Evolutionary conservation across 1,284 basidiomycete species (phyloP).

Genomic region (Fistulina hepatica): DNA sequence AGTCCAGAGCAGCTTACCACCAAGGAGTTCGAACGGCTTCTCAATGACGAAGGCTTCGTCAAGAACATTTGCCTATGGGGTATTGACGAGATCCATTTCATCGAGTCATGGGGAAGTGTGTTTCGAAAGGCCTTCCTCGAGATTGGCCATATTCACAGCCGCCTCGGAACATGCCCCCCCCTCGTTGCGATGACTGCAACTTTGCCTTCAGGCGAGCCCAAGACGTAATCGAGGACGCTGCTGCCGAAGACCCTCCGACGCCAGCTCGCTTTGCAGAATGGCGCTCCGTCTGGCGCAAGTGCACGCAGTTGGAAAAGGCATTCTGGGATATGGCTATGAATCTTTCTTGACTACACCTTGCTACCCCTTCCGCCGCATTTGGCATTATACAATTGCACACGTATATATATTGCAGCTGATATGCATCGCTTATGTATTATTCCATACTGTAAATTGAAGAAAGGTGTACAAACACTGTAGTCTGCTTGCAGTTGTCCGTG

Average conservation of each 20-base stretch:
- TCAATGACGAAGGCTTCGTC: constrained; percentile 15
- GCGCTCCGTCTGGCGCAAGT: constrained; percentile 66
- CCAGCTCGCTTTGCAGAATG: constrained; percentile 53
- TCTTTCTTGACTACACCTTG: too few species aligned
- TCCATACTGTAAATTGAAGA: too few species aligned
- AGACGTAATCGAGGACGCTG: constrained; percentile 50
- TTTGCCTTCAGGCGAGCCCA: constrained; percentile 11
- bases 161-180: constrained; percentile 13
- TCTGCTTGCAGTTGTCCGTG: too few species aligned
- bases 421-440: too few species aligned
- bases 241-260: constrained; percentile 57
- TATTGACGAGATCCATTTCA: constrained; percentile 22
- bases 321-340: constrained; percentile 86
- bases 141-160: constrained; percentile 15
- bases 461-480: too few species aligned
- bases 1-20: constrained; percentile 21
- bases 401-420: too few species aligned
- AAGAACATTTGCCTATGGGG: constrained; percentile 13
- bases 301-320: constrained; percentile 69
- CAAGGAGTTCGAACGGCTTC: constrained; percentile 12
- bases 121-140: constrained; percentile 19
- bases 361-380: too few species aligned
- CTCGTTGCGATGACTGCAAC: constrained; percentile 21
- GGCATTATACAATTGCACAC: too few species aligned
- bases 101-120: constrained; percentile 17